phyloP scores from a whole-genome alignment of 2,329 filamentous ascomycete species.

The Herpomyces periplanetae region DNA sequence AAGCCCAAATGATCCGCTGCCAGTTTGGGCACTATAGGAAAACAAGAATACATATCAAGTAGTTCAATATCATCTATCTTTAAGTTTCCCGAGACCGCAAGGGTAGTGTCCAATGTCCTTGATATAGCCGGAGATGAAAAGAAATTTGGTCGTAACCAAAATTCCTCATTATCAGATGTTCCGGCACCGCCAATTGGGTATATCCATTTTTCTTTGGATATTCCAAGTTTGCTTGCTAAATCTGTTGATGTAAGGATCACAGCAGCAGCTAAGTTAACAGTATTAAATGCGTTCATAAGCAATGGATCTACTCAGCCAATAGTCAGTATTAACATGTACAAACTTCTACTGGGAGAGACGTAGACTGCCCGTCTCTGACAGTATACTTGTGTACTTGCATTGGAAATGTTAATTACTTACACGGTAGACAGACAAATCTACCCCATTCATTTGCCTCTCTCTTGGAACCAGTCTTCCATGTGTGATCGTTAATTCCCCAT shows the following conservation, averaged over 20 bases:
- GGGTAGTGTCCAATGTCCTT: constrained; percentile 14
- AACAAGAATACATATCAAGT: constrained; percentile 26
- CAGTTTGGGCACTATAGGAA: constrained; percentile 26
- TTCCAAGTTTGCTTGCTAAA: constrained; percentile 14
- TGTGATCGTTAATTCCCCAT: constrained; percentile 15
- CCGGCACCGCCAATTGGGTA: constrained; percentile 23
- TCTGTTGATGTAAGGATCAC: constrained; percentile 18
- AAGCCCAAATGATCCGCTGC: constrained; percentile 19
- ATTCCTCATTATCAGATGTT: constrained; percentile 16
- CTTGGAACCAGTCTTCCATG: constrained; percentile 13
- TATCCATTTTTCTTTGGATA: constrained; percentile 17
- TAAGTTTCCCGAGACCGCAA: constrained; percentile 12
- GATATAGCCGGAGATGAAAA: constrained; percentile 17
- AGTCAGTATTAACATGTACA: constrained; percentile 3
- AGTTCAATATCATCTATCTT: constrained; percentile 15
- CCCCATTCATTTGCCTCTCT: constrained; percentile 15
- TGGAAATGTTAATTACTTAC: constrained; percentile 9
- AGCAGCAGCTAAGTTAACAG: constrained; percentile 20
- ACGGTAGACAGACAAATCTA: constrained; percentile 25
- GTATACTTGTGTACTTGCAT: too few species aligned
- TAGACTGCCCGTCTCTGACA: too few species aligned
- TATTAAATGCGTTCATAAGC: constrained; percentile 31
- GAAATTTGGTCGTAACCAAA: constrained; percentile 20
- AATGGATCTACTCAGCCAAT: constrained; percentile 17
- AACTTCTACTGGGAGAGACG: too few species aligned